Base-by-base conservation (phyloP, 164 flowering plant species). In the Vitis rotundifolia region DNA sequence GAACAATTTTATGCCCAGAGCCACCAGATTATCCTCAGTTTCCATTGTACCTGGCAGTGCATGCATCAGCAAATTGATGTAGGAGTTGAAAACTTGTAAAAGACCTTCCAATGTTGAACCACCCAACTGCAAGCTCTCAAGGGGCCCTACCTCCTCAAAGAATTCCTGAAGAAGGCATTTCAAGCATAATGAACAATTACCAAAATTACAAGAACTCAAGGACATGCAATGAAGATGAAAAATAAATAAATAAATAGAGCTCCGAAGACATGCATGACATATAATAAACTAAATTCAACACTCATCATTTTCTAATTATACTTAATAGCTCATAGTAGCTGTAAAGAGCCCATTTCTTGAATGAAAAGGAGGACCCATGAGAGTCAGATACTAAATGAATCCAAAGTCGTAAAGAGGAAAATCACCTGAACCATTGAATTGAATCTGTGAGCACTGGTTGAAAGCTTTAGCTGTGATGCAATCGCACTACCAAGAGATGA, bases 381-480 rank as follows among this genome's bases (percentile, higher is more conserved):
- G 44, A 37, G 44, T 37, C 44, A 37, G 44, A 37, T 37, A 2
- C 44, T 37, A 6, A 37, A 37, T 37, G 44, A 37, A 6, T 37
- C 44, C 44, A 3, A 3, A 37, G 44, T 37, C 0, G 5, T 3
- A 37, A 3, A 6, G 44, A 37, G 44, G 44, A 37, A 37, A 69
- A 55, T 77, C 71, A 95, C 99, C 95, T 96, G 99, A 78, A 90
- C 87, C 98, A 93, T 92, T 50, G 89, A 76, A 78, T 85, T 92
- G 80, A 93, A 93, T 56, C 87, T 84, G 70, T 89, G 88, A 51
- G 93, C 98, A 76, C 98, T 96, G 77, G 81, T 85, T n/a, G 97
- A 87, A 69, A 96, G 94, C 76, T 87, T 95, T 51, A 86, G 91
- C 68, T 85, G 98, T 12, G 79, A 81, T 8, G 83, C 31, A 8